Evolutionary conservation across 176 grass and related monocot genomes (phyloP).

Genomic region (Carex parvula): DNA sequence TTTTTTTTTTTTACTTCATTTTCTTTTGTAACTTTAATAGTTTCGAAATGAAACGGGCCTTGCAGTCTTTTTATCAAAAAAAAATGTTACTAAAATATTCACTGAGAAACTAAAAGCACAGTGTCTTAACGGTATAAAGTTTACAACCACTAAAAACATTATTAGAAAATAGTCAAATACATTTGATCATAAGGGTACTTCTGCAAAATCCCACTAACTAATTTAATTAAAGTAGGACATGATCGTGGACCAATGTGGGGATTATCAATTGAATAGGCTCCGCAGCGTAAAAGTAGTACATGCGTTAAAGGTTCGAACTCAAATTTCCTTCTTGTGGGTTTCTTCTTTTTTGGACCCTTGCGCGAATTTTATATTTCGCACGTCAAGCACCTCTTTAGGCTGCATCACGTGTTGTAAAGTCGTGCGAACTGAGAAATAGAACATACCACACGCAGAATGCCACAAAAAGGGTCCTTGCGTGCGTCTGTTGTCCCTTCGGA

Average conservation of each 20-base stretch:
- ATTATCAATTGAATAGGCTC: constrained; percentile 21
- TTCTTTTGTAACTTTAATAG: too few species aligned
- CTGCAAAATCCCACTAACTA: background rate
- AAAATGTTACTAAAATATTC: too few species aligned
- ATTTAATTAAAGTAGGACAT: background rate
- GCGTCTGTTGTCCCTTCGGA: background rate
- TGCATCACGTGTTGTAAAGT: constrained; percentile 50
- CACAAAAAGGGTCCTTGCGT: background rate
- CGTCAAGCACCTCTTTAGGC: constrained; percentile 61
- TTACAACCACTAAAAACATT: background rate
- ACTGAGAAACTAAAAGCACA: background rate
- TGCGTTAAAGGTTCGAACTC: background rate
- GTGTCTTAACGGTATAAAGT: background rate
- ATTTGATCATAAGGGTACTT: background rate
- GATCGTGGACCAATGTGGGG: background rate
- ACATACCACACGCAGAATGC: background rate
- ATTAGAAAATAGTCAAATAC: background rate
- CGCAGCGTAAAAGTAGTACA: constrained; percentile 2
- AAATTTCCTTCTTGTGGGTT: constrained; percentile 14
- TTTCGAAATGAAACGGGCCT: too few species aligned
- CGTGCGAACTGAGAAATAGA: background rate
- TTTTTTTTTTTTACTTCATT: too few species aligned
- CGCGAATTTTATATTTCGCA: constrained; percentile 34
- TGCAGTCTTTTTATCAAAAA: too few species aligned
- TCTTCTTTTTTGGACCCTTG: constrained; percentile 40